A percentile compares a stretch with the other conserved stretches of the same genome.
Conservation (phyloP, 1,139 yeast genomes). For the Saccharomyces uvarum region DNA sequence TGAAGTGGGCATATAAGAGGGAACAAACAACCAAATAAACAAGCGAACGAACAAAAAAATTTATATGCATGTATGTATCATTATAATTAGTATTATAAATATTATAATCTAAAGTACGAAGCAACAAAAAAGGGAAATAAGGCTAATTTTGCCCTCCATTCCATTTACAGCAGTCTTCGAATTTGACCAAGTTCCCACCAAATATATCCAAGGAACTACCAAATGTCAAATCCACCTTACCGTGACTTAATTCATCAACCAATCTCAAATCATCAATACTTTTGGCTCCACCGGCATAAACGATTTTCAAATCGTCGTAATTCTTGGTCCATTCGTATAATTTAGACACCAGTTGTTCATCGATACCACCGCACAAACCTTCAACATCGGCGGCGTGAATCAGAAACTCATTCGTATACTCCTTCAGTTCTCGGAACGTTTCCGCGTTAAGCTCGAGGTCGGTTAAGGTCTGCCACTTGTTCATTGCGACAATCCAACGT, state of each 20-base stretch:
- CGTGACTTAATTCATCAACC: slow-evolving; percentile 61
- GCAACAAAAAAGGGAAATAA: background rate
- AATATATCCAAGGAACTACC: slow-evolving; percentile 92
- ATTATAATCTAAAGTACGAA: slow-evolving; percentile 1
- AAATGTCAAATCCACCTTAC: slow-evolving; percentile 81
- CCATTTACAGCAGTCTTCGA: slow-evolving; percentile 70
- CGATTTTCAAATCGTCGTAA: slow-evolving; percentile 55
- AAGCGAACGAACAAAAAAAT: slow-evolving; percentile 1
- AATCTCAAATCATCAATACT: slow-evolving; percentile 56
- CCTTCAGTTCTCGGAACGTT: slow-evolving; percentile 46
- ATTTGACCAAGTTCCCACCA: slow-evolving; percentile 76
- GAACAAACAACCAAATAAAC: background rate
- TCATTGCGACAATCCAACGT: slow-evolving; percentile 88
- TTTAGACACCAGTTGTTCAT: slow-evolving; percentile 59
- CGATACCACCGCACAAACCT: slow-evolving; percentile 90
- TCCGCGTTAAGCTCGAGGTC: slow-evolving; percentile 46
- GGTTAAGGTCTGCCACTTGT: slow-evolving; percentile 93
- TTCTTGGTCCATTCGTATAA: slow-evolving; percentile 71
- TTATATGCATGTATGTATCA: slow-evolving; percentile 4
- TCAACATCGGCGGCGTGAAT: slow-evolving; percentile 98
- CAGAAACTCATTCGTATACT: slow-evolving; percentile 75
- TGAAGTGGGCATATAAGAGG: background rate
- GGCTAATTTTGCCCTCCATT: slow-evolving; percentile 34
- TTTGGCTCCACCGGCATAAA: slow-evolving; percentile 96
- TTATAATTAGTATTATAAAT: slow-evolving; percentile 2